Conservation (phyloP, 257 asterid species). For the Capsicum chinense region DNA sequence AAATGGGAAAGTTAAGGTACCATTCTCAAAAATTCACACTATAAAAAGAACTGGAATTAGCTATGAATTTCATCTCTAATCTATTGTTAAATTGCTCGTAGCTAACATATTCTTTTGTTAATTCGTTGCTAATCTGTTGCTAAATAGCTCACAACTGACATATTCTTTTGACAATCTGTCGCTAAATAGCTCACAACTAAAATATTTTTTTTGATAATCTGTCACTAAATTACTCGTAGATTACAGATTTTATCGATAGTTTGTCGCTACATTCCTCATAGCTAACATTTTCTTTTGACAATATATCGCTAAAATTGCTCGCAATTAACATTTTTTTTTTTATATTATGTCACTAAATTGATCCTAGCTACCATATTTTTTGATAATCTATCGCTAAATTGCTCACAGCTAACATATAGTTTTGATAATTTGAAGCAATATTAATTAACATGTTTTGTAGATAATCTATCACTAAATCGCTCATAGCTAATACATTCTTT, state of each 20-base stretch:
- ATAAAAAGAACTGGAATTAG: neutral
- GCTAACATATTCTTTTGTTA: neutral
- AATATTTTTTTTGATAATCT: neutral
- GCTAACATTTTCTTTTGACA: too few relatives aligned
- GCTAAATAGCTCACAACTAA: neutral
- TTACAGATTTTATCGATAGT: too few relatives aligned
- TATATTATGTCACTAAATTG: neutral
- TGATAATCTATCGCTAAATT: neutral
- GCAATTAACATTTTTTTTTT: too few relatives aligned
- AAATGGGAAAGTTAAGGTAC: conserved; percentile 75
- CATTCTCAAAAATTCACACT: neutral
- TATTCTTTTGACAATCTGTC: neutral
- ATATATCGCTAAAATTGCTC: too few relatives aligned
- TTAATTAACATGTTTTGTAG: neutral
- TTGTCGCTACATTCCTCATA: too few relatives aligned
- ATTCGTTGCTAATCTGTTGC: neutral
- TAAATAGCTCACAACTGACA: neutral
- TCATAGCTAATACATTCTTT: neutral
- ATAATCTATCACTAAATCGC: neutral
- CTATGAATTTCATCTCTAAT: neutral
- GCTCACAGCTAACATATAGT: too few relatives aligned
- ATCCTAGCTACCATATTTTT: neutral
- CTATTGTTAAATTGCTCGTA: neutral
- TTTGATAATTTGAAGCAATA: neutral
- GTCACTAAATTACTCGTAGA: too few relatives aligned